Percentiles rank a stretch among this genome's conserved stretches.
Evolutionary conservation across 75 land plant genomes (phyloP).

Genomic region (Isoetes taiwanensis): DNA sequence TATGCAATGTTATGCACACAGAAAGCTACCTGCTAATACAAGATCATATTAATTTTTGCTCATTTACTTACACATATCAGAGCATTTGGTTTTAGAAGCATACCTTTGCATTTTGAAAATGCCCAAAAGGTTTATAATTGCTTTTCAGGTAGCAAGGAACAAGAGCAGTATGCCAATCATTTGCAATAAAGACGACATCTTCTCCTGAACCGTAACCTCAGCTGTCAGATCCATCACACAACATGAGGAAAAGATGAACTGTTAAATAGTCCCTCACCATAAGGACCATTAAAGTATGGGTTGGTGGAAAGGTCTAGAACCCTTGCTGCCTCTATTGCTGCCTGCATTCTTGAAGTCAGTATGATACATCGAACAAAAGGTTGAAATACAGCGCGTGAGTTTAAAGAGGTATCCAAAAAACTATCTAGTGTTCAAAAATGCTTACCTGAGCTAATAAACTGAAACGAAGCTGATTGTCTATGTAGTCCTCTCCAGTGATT

Average conservation of each 20-base stretch:
- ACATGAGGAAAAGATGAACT: background rate
- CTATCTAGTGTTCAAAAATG: background rate
- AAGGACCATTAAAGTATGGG: conserved; percentile 66
- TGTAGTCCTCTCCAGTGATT: conserved; percentile 54
- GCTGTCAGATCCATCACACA: background rate
- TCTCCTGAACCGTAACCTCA: conserved; percentile 40
- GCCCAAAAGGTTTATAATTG: conserved; percentile 55
- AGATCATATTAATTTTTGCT: background rate
- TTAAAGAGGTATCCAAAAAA: background rate
- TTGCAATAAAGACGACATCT: conserved; percentile 80
- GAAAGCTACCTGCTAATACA: conserved; percentile 59
- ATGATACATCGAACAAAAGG: background rate
- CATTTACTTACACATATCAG: background rate
- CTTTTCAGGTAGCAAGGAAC: conserved; percentile 83
- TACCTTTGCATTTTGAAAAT: conserved; percentile 77
- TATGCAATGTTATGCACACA: conserved; percentile 98
- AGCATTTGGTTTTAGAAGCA: background rate
- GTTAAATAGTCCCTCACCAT: conserved; percentile 36
- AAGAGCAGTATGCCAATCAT: conserved; percentile 95
- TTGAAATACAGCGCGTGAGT: background rate
- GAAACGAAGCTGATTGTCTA: conserved; percentile 75
- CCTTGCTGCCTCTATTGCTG: conserved; percentile 76
- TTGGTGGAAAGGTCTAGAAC: conserved; percentile 49
- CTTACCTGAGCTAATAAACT: conserved; percentile 65
- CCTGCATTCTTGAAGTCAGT: conserved; percentile 27